Percentiles rank a stretch among this genome's conserved stretches.
These are phyloP conservation scores for Coniosporium tulheliwenetii DNA, from an alignment of 2,329 filamentous ascomycete species.

Conservation along the genomic window DNA sequence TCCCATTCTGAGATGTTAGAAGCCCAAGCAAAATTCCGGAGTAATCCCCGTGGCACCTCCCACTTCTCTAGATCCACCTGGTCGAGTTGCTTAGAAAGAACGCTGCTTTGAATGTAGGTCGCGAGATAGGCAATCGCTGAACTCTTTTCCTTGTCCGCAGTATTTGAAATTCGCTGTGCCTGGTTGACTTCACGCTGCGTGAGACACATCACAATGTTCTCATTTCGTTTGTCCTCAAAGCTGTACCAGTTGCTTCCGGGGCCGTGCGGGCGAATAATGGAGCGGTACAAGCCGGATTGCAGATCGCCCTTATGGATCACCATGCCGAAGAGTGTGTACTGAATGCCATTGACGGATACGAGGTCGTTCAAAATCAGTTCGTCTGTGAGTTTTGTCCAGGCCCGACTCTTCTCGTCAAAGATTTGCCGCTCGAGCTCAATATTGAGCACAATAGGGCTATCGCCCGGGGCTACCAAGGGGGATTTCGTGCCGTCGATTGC, in stretches of 20 bases:
- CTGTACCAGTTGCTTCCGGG: slow-evolving; percentile 41
- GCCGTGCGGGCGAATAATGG: slow-evolving; percentile 42
- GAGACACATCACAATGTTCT: slow-evolving; percentile 39
- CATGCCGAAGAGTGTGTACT: slow-evolving; percentile 44
- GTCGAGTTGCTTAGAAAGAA: slow-evolving; percentile 5
- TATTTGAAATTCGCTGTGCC: slow-evolving; percentile 15
- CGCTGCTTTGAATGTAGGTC: slow-evolving; percentile 39
- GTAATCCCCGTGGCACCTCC: too few species aligned
- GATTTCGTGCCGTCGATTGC: slow-evolving; percentile 19
- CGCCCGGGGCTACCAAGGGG: slow-evolving; percentile 10
- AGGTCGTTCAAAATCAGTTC: slow-evolving; percentile 40
- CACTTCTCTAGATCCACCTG: too few species aligned
- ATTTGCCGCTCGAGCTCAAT: slow-evolving; percentile 42
- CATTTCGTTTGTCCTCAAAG: slow-evolving; percentile 37
- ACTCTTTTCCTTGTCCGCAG: slow-evolving; percentile 11
- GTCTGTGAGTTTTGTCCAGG: slow-evolving; percentile 42
- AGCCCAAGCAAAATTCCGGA: too few species aligned
- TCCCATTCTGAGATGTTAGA: too few species aligned
- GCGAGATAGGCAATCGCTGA: slow-evolving; percentile 37
- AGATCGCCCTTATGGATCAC: slow-evolving; percentile 43
- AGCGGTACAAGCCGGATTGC: slow-evolving; percentile 42
- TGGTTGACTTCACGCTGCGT: slow-evolving; percentile 39
- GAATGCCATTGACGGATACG: slow-evolving; percentile 28
- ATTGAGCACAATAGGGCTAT: slow-evolving; percentile 30
- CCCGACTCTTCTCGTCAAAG: slow-evolving; percentile 36